Conservation (phyloP, 805 yeast species). For the Blastobotrys mokoenaii region DNA sequence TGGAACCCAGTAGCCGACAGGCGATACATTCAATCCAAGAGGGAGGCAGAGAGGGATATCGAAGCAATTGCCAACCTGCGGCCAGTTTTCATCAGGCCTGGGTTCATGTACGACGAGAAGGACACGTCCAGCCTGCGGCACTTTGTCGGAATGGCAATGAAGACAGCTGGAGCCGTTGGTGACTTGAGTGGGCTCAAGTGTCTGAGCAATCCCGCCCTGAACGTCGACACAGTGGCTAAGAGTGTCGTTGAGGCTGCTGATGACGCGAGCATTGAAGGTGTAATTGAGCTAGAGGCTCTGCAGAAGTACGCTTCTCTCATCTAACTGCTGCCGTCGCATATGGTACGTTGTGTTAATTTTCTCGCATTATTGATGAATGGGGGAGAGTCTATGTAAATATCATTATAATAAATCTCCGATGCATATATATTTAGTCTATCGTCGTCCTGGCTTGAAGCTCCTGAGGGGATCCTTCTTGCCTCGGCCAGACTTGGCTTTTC, state of each 20-base stretch:
- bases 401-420: background rate
- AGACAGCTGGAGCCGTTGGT: conserved; percentile 1
- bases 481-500: conserved; percentile 13
- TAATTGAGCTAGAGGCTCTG: conserved; percentile 45
- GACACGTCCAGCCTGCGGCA: conserved; percentile 3
- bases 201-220: conserved; percentile 18
- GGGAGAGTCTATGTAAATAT: background rate
- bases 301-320: conserved; percentile 9
- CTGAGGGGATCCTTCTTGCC: conserved; percentile 51
- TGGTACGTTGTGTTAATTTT: background rate
- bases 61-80: conserved; percentile 45
- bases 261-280: conserved; percentile 45
- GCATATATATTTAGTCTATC: background rate
- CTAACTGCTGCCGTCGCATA: background rate
- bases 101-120: conserved; percentile 62
- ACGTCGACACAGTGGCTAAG: conserved; percentile 56
- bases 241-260: conserved; percentile 47
- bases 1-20: conserved; percentile 60
- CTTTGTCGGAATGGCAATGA: conserved; percentile 1
- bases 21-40: conserved; percentile 66
- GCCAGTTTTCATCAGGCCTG: conserved; percentile 67
- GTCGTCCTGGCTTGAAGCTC: conserved; percentile 30
- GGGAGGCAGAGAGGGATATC: conserved; percentile 55
- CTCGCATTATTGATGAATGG: background rate
- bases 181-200: conserved; percentile 20